Evolutionary conservation across 2,329 filamentous ascomycete species (phyloP), one percentile per base, ranked within the genome.

Genomic region (Leptographium wingfieldii): DNA sequence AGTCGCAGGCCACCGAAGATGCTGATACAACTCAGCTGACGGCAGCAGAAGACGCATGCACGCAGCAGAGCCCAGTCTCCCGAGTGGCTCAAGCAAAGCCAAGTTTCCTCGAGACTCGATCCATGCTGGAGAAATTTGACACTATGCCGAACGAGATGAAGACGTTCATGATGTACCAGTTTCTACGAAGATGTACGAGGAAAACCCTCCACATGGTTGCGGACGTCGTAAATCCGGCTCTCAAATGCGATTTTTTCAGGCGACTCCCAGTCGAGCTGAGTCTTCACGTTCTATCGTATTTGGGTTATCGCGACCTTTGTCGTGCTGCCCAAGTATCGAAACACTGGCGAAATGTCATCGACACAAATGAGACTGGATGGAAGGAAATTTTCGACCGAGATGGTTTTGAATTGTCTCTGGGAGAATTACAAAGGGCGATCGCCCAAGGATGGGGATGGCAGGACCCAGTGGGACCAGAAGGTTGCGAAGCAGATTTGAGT

Each of bases 391-490:
- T 99, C 51, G 91, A 96, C 63, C 79, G 78, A 1, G 91, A 96
- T 69, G 90, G 90, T 0, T 96, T 89, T 71, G 76, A 76, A 33
- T 76, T 99, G 2, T 86, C 90, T 0, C 78, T 85, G 0, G 90
- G 89, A 22, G 94, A 99, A 72, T 78, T 99, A 29, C 85, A 90
- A 64, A 86, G 86, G 66, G 92, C 94, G 35, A 91, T 97, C 59
- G 77, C 79, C 51, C 90, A 97, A 75, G 94, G 94, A 16, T 99
- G 94, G 94, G 94, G 92, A 16, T 99, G 94, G 91, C 94, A 99
- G 70, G 90, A 92, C 69, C 90, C 92, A 0, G 81, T 84, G 59
- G 88, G 87, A 0, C 72, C 79, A 4, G 82, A 88, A 58, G 90
- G 88, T 29, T 90, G 81, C 59, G 94, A 99, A 71, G 80, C 83